Percentiles rank a stretch among this genome's conserved stretches.
These are phyloP conservation scores for Phaeosphaeria sp. DNA, from an alignment of 2,329 filamentous ascomycete genomes.

Conservation along the genomic window DNA sequence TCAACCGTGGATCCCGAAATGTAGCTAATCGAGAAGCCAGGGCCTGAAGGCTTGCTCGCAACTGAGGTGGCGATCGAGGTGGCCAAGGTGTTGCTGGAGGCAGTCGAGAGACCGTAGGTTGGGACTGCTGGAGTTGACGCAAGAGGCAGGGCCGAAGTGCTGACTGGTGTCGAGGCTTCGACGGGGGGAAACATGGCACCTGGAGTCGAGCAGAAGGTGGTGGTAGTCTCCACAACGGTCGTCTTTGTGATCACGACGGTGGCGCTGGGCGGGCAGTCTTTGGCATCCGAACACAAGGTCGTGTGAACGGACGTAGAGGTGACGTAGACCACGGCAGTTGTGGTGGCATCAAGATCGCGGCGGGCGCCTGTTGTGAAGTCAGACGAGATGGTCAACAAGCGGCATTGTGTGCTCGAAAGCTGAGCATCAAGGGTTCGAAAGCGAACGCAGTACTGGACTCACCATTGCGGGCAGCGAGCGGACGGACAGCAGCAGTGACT, in stretches of 20 bases:
- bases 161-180: constrained; percentile 4
- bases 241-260: constrained; percentile 48
- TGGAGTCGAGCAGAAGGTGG: constrained; percentile 50
- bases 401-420: not conserved
- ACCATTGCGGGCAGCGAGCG: constrained; percentile 29
- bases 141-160: constrained; percentile 12
- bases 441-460: constrained; percentile 9
- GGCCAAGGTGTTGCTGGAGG: not conserved
- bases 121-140: not conserved
- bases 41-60: not conserved
- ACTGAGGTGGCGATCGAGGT: not conserved
- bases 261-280: constrained; percentile 46
- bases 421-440: not conserved
- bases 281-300: constrained; percentile 45
- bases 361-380: constrained; percentile 14
- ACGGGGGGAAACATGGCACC: constrained; percentile 14
- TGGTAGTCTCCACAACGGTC: constrained; percentile 47
- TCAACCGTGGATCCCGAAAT: constrained; percentile 8
- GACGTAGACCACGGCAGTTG: constrained; percentile 47
- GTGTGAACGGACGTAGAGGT: constrained; percentile 50
- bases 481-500: constrained; percentile 26
- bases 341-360: constrained; percentile 31
- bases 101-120: constrained; percentile 1
- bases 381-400: constrained; percentile 1
- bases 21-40: constrained; percentile 10